Evolutionary conservation across 257 asterid species (phyloP).

Genomic region (Apocynum venetum): DNA sequence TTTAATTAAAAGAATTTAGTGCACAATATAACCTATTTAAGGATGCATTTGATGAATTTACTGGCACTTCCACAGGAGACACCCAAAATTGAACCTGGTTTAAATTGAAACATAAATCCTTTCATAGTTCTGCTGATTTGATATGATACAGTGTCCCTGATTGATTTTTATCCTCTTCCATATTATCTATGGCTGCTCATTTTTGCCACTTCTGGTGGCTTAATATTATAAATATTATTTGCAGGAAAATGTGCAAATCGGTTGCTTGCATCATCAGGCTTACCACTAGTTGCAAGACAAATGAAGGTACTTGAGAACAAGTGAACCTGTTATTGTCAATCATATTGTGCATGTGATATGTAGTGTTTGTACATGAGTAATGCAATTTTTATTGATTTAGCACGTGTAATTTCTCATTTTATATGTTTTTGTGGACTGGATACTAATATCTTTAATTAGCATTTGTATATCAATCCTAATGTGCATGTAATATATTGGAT

Average conservation of each 20-base stretch:
- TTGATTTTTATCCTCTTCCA: background rate
- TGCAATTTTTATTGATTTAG: conserved; percentile 13
- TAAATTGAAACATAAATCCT: background rate
- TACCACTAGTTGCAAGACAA: conserved; percentile 91
- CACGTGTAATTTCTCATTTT: too few species aligned
- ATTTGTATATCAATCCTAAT: conserved; percentile 1
- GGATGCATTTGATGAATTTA: background rate
- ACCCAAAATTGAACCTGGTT: background rate
- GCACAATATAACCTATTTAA: background rate
- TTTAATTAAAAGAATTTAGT: background rate
- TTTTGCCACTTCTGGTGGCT: background rate
- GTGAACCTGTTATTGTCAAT: background rate
- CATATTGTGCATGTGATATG: background rate
- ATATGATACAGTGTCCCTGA: background rate
- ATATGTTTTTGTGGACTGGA: background rate
- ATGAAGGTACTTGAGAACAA: conserved; percentile 64
- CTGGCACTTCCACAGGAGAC: background rate
- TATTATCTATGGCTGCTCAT: background rate
- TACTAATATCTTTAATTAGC: background rate
- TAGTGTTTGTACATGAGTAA: background rate
- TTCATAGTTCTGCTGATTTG: background rate
- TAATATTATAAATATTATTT: conserved; percentile 13
- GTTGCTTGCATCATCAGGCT: conserved; percentile 83
- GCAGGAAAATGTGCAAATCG: conserved; percentile 98
- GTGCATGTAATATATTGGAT: conserved; percentile 1